Evolutionary conservation across 1,284 basidiomycete genomes (phyloP).

Genomic region (Rhizoctonia solani): DNA sequence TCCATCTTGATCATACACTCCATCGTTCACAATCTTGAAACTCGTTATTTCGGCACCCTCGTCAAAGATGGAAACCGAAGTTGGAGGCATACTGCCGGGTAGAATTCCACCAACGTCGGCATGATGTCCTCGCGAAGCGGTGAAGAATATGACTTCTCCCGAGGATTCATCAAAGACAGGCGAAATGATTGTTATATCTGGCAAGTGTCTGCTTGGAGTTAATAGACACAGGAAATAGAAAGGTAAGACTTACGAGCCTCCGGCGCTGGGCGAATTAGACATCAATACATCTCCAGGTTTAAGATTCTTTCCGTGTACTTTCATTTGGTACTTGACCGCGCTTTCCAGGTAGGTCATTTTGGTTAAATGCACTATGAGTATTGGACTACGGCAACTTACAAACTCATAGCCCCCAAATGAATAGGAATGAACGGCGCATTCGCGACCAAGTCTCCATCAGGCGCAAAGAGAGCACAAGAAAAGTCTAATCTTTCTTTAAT

Average conservation of each 20-base stretch:
- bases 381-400: no score
- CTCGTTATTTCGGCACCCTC: slow-evolving; percentile 92
- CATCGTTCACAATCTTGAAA: slow-evolving; percentile 89
- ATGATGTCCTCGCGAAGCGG: slow-evolving; percentile 87
- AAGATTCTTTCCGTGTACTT: slow-evolving; percentile 64
- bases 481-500: slow-evolving; percentile 90
- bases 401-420: slow-evolving; percentile 70
- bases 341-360: no score
- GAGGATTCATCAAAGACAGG: slow-evolving; percentile 67
- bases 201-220: slow-evolving; percentile 61
- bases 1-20: slow-evolving; percentile 77
- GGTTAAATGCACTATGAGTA: no score
- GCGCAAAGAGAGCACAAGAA: slow-evolving; percentile 88
- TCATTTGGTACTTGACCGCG: slow-evolving; percentile 89
- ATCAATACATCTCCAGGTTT: slow-evolving; percentile 89
- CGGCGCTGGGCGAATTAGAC: slow-evolving; percentile 88
- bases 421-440: slow-evolving; percentile 72
- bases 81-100: slow-evolving; percentile 92
- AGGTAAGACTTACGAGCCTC: slow-evolving; percentile 65
- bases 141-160: slow-evolving; percentile 87
- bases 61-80: slow-evolving; percentile 85
- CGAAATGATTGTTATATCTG: slow-evolving; percentile 88
- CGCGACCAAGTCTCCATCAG: slow-evolving; percentile 87
- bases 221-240: not conserved
- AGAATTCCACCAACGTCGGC: slow-evolving; percentile 79